Evolutionary conservation across 1,284 basidiomycete genomes (phyloP), one percentile per base, ranked within the genome.

Genomic region (Boletellus deceptivus): DNA sequence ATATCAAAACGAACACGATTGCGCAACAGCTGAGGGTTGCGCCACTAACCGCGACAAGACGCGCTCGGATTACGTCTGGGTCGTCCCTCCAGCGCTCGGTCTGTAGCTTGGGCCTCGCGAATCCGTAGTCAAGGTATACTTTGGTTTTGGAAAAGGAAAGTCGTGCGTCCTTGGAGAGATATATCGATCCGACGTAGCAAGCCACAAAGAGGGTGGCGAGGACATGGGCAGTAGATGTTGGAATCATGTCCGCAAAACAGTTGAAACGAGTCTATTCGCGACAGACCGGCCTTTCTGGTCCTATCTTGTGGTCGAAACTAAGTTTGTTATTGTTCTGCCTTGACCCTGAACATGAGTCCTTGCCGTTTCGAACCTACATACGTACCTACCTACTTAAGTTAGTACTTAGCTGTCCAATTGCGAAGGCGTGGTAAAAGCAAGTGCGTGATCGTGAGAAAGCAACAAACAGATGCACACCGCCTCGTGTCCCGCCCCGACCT

Each of bases 11-110:
- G 42, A 72, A 71, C 27, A 86, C 72, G 20, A 72, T 58, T 4
- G 62, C 53, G 54, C 80, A 80, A 60, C 79, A 83, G 2, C 78
- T 50, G 1, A 77, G 34, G 1, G 85, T 86, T 43, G 83, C 83
- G 43, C 78, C 37, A 25, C 73, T 72, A 13, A 82, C 89, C 10
- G 83, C 82, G 6, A 72, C 53, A 34, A 91, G 65, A 40, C 90
- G 75, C 4, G 86, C 83, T 17, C 77, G 76, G 48, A 93, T 89
- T 16, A 93, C 86, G 33, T 77, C 75, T 1, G 89, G 82, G 56
- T 91, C 84, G 60, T 93, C 84, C 56, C 90, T 75, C 76, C 80
- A 83, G 31, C 80, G 74, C 52, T 78, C 77, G 38, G 64, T 53
- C 25, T 52, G 57, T 45, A 62, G 51, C 48, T 65, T 69, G 47